Percentiles rank a stretch among this genome's conserved stretches.
Evolutionary conservation across 495 filamentous ascomycete genomes (phyloP).

Genomic region (Xylaria cubensis): DNA sequence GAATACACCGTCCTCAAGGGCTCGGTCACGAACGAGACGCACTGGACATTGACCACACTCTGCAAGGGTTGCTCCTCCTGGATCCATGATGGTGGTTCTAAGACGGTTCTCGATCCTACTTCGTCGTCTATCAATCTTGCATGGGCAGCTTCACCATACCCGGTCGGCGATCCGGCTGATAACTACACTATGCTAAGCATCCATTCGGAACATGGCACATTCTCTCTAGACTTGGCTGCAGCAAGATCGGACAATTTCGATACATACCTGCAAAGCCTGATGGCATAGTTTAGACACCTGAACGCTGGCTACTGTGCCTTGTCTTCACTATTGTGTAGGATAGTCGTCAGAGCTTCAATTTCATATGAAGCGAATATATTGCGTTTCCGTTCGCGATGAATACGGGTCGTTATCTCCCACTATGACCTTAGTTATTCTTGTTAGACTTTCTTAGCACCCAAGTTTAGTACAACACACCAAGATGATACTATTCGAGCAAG

Average conservation of each 20-base stretch:
- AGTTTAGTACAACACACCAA: neutral
- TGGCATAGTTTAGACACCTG: neutral
- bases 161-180: slow-evolving; percentile 44
- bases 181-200: slow-evolving; percentile 47
- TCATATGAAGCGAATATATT: neutral
- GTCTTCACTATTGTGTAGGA: neutral
- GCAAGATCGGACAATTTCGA: slow-evolving; percentile 49
- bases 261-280: slow-evolving; percentile 10
- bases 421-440: neutral
- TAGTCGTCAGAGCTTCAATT: neutral
- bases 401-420: neutral
- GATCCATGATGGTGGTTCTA: slow-evolving; percentile 33
- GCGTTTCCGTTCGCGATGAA: neutral
- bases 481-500: neutral
- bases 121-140: slow-evolving; percentile 47
- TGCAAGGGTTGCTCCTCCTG: slow-evolving; percentile 47
- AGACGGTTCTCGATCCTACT: slow-evolving; percentile 42
- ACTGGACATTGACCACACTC: slow-evolving; percentile 47
- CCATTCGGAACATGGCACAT: slow-evolving; percentile 48
- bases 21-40: slow-evolving; percentile 43
- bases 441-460: neutral
- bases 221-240: slow-evolving; percentile 43
- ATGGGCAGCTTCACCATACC: slow-evolving; percentile 44
- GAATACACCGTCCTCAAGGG: slow-evolving; percentile 44
- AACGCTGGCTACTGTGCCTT: neutral